Percentiles rank a stretch among this genome's conserved stretches.
These are phyloP conservation scores for Pseudopithomyces maydicus DNA, from an alignment of 2,329 filamentous ascomycete species.

Conservation along the genomic window DNA sequence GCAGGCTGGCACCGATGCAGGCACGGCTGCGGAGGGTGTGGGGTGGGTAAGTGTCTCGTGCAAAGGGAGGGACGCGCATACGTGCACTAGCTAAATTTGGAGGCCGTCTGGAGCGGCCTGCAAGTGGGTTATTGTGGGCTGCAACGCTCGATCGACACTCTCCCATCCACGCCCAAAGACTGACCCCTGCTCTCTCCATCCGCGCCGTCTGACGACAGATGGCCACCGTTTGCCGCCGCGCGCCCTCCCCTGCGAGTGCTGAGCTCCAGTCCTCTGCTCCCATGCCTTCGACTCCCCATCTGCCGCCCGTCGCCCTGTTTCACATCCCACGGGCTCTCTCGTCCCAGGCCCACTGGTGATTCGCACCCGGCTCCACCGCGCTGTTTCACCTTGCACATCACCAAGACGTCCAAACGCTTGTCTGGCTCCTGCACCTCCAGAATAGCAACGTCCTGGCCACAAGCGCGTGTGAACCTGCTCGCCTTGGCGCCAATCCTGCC, in stretches of 20 bases:
- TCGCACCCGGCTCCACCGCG: not conserved
- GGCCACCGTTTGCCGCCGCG: not conserved
- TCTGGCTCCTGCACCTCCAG: not conserved
- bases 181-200: not conserved
- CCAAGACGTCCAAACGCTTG: conserved; percentile 2
- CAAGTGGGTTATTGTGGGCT: not conserved
- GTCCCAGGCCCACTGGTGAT: too few relatives aligned
- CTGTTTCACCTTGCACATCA: conserved; percentile 3
- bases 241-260: not conserved
- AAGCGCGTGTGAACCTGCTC: not conserved
- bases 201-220: conserved; percentile 1
- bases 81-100: not conserved
- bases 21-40: conserved; percentile 1
- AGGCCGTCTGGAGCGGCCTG: not conserved
- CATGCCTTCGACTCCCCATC: not conserved
- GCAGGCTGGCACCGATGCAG: not conserved
- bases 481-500: not conserved
- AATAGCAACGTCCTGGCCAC: not conserved
- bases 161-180: not conserved
- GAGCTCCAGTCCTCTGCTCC: not conserved
- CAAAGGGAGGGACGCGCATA: conserved; percentile 11
- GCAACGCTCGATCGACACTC: conserved; percentile 4
- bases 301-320: conserved; percentile 1
- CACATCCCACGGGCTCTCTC: too few relatives aligned
- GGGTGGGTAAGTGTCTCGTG: conserved; percentile 12